phyloP scores from a whole-genome alignment of 2,329 filamentous ascomycete genomes.

The Phialocephala sp. region DNA sequence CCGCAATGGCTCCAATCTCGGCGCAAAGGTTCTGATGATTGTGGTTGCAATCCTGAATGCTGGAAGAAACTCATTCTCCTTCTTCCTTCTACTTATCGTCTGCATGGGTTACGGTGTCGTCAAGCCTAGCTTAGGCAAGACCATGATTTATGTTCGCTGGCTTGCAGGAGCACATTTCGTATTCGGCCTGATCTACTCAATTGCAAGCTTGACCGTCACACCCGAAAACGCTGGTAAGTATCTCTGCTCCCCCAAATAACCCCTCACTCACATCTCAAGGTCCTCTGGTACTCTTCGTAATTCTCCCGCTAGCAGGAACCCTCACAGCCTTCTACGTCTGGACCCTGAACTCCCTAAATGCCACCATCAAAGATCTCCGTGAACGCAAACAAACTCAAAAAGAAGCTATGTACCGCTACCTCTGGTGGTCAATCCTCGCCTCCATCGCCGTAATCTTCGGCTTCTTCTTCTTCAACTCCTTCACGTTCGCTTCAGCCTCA shows the following conservation, averaged over 20 bases:
- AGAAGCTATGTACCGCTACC: constrained; percentile 93
- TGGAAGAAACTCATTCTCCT: constrained; percentile 94
- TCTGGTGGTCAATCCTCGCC: constrained; percentile 96
- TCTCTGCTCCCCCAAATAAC: not conserved
- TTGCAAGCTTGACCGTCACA: constrained; percentile 86
- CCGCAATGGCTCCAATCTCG: constrained; percentile 80
- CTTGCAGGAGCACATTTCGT: constrained; percentile 92
- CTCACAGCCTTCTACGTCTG: constrained; percentile 98
- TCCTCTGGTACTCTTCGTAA: constrained; percentile 88
- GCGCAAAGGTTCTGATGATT: constrained; percentile 85
- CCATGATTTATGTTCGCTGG: constrained; percentile 92
- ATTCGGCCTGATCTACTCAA: constrained; percentile 91
- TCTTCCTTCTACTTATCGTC: constrained; percentile 96
- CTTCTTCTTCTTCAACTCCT: constrained; percentile 98
- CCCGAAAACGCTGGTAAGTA: constrained; percentile 78
- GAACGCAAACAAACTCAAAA: constrained; percentile 95
- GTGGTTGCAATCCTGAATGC: constrained; percentile 94
- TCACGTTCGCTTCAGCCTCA: constrained; percentile 85
- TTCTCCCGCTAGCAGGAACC: constrained; percentile 88
- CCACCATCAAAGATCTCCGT: constrained; percentile 94
- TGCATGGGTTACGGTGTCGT: constrained; percentile 99
- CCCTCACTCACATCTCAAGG: constrained; percentile 52
- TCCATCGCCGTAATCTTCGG: constrained; percentile 95
- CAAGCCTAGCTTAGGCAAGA: constrained; percentile 87
- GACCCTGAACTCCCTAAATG: constrained; percentile 94